Conservation (phyloP, 1,284 basidiomycete species). For the Boletellus sp. region DNA sequence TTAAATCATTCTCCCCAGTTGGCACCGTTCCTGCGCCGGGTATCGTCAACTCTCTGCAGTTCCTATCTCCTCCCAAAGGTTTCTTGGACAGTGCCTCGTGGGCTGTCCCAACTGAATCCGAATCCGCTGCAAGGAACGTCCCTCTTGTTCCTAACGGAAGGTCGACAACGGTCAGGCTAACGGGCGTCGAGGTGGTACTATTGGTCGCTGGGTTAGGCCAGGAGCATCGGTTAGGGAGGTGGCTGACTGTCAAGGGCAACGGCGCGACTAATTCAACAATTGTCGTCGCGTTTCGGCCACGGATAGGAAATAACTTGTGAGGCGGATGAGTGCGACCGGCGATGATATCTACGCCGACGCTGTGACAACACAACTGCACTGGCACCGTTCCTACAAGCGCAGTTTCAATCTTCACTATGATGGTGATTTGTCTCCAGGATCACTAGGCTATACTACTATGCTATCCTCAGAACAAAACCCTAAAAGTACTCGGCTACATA, state of each 20-base stretch:
- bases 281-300: conserved; percentile 44
- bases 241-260: conserved; percentile 72
- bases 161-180: conserved; percentile 13
- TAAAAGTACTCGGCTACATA: too few species aligned
- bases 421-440: not conserved
- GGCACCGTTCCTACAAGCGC: not conserved
- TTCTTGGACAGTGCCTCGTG: conserved; percentile 32
- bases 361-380: not conserved
- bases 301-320: conserved; percentile 8
- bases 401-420: not conserved
- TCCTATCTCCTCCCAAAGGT: conserved; percentile 60
- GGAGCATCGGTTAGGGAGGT: conserved; percentile 87
- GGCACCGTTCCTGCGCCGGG: conserved; percentile 68
- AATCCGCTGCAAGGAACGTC: not conserved
- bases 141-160: conserved; percentile 2
- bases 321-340: not conserved
- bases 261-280: conserved; percentile 73
- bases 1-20: conserved; percentile 73
- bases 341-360: not conserved
- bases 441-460: too few species aligned
- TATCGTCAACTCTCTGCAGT: conserved; percentile 87
- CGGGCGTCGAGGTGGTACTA: conserved; percentile 45
- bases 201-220: conserved; percentile 81
- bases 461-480: too few species aligned
- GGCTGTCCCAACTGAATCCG: not conserved